phyloP scores from a whole-genome alignment of 352 stramenopile species.

The Pythium aquatile region DNA sequence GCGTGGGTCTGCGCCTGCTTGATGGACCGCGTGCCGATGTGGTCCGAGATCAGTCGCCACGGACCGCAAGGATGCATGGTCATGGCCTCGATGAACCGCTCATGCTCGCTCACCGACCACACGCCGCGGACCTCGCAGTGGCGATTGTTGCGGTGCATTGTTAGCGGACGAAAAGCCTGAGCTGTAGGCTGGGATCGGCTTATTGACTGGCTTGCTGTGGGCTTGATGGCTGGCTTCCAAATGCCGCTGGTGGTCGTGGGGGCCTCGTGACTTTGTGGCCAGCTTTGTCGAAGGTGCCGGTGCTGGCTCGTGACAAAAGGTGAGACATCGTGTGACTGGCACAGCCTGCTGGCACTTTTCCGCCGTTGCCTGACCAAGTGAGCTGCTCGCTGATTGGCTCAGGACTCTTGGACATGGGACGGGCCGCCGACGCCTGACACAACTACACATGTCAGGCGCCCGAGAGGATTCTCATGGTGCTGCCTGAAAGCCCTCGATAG shows the following conservation, averaged over 20 bases:
- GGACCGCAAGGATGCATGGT: slow-evolving; percentile 64
- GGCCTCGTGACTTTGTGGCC: background rate
- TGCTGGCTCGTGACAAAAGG: background rate
- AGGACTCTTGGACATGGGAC: background rate
- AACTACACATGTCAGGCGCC: too few relatives aligned
- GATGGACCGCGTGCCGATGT: slow-evolving; percentile 72
- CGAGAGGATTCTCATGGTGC: too few relatives aligned
- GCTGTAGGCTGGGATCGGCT: background rate
- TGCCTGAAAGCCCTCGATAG: too few relatives aligned
- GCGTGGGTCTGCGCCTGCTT: slow-evolving; percentile 80
- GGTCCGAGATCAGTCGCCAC: slow-evolving; percentile 68
- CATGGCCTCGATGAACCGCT: slow-evolving; percentile 77
- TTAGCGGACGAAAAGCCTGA: background rate
- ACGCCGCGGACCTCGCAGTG: slow-evolving; percentile 36
- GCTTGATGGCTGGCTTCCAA: slow-evolving; percentile 3
- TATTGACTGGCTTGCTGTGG: background rate
- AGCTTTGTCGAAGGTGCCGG: background rate
- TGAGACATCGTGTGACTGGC: background rate
- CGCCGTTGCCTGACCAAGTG: slow-evolving; percentile 17
- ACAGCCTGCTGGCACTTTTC: background rate
- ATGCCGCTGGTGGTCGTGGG: background rate
- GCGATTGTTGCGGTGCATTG: slow-evolving; percentile 22
- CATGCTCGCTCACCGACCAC: slow-evolving; percentile 70
- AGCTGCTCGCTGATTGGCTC: slow-evolving; percentile 18
- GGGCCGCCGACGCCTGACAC: background rate